phyloP scores from a whole-genome alignment of 495 filamentous ascomycete species.

The Penicillium roqueforti region DNA sequence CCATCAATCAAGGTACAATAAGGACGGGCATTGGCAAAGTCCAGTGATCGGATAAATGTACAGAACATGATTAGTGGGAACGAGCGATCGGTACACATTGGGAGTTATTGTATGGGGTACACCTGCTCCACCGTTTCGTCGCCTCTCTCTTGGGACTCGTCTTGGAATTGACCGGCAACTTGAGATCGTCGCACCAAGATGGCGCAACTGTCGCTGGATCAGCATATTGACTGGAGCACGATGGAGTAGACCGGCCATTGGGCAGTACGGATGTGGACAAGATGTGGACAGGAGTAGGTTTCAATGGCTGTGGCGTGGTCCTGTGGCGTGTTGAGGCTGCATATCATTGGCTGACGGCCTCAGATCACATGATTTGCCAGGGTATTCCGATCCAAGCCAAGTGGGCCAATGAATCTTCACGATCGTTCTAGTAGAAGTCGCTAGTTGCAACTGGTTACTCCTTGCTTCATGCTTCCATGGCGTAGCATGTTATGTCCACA shows the following conservation, averaged over 20 bases:
- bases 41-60: conserved; percentile 14
- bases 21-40: conserved; percentile 4
- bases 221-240: not conserved
- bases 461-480: not conserved
- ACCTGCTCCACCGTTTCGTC: conserved; percentile 18
- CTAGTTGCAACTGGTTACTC: not conserved
- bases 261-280: not conserved
- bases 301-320: conserved; percentile 3
- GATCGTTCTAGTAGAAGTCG: not conserved
- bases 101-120: conserved; percentile 7
- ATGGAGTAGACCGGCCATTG: conserved; percentile 1
- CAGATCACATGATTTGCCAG: not conserved
- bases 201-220: not conserved
- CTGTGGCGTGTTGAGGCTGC: conserved; percentile 1
- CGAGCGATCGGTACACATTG: conserved; percentile 5
- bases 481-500: not conserved
- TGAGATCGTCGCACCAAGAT: conserved; percentile 1
- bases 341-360: conserved; percentile 1
- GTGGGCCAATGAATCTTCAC: not conserved
- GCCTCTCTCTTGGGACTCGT: not conserved
- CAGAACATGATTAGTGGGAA: conserved; percentile 15
- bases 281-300: conserved; percentile 1
- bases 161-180: not conserved
- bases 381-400: not conserved
- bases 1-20: conserved; percentile 14